Evolutionary conservation across 371 early-diverging fungal genomes (phyloP).

Genomic region (Rhizomucor miehei): DNA sequence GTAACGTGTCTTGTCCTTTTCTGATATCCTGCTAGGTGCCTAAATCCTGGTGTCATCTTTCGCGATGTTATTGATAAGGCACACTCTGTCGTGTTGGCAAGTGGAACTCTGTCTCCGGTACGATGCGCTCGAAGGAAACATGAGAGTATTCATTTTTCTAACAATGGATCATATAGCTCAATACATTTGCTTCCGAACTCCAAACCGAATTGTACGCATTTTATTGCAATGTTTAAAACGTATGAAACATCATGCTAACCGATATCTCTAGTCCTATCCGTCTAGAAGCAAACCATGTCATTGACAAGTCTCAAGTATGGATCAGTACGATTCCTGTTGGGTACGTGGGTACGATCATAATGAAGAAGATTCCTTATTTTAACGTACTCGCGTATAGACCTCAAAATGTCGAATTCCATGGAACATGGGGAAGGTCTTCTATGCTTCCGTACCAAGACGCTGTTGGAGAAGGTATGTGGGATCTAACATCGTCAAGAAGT

Average conservation of each 20-base stretch:
- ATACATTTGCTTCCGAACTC: conserved; percentile 70
- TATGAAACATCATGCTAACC: not conserved
- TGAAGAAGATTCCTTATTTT: not conserved
- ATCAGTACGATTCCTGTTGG: conserved; percentile 46
- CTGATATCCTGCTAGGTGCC: conserved; percentile 39
- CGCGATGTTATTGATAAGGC: conserved; percentile 40
- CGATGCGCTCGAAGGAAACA: not conserved
- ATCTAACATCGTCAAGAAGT: not conserved
- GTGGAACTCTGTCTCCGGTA: conserved; percentile 83
- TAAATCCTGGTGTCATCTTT: conserved; percentile 67
- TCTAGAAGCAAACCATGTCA: conserved; percentile 61
- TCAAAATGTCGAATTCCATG: conserved; percentile 32
- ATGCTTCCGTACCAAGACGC: conserved; percentile 64
- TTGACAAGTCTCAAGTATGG: conserved; percentile 51
- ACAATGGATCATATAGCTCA: conserved; percentile 27
- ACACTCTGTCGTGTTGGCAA: conserved; percentile 75
- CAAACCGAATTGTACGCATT: conserved; percentile 45
- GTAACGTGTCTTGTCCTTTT: too few relatives aligned
- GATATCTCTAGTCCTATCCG: conserved; percentile 18
- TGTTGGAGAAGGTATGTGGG: conserved; percentile 49
- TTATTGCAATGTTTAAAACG: not conserved
- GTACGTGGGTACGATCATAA: conserved; percentile 11
- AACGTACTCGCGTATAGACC: conserved; percentile 28
- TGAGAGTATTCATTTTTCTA: not conserved
- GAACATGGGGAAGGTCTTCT: conserved; percentile 51